Evolutionary conservation across 495 filamentous ascomycete species (phyloP).

Genomic region (Amniculicola lignicola): DNA sequence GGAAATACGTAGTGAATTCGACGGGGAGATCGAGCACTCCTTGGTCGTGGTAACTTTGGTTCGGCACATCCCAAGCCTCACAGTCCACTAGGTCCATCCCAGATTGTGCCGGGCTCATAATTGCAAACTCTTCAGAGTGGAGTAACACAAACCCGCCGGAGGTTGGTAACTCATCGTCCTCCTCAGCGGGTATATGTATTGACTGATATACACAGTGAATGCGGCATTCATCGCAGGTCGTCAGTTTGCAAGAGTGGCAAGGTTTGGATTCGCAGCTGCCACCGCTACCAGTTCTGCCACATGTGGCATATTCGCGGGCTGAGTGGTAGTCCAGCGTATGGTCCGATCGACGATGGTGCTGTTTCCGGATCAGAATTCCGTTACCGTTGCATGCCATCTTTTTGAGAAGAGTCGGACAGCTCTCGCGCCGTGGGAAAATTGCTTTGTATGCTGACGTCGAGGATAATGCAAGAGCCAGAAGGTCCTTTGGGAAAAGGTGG

Average conservation of each 20-base stretch:
- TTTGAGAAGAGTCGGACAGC: constrained; percentile 6
- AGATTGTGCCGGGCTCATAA: constrained; percentile 10
- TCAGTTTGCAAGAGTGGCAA: constrained; percentile 9
- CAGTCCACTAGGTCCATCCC: neutral
- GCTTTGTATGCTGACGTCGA: constrained; percentile 12
- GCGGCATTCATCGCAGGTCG: constrained; percentile 26
- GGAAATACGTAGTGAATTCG: neutral
- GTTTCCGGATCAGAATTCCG: constrained; percentile 6
- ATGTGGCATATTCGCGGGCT: neutral
- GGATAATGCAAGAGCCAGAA: constrained; percentile 11
- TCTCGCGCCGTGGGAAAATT: constrained; percentile 5
- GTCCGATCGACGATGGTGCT: constrained; percentile 3
- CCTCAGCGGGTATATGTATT: constrained; percentile 4
- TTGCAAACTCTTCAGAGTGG: constrained; percentile 4
- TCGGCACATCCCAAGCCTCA: neutral
- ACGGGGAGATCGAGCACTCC: constrained; percentile 15
- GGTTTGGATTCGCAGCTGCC: neutral
- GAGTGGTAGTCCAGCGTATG: neutral
- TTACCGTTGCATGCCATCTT: constrained; percentile 17
- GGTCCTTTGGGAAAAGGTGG: constrained; percentile 16
- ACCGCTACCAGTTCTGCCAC: neutral
- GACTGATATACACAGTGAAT: constrained; percentile 22
- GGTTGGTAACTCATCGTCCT: constrained; percentile 17
- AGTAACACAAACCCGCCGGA: constrained; percentile 17
- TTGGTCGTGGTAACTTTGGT: constrained; percentile 12